phyloP scores from a whole-genome alignment of 768 basidiomycete species.

The Termitomyces sp. region DNA sequence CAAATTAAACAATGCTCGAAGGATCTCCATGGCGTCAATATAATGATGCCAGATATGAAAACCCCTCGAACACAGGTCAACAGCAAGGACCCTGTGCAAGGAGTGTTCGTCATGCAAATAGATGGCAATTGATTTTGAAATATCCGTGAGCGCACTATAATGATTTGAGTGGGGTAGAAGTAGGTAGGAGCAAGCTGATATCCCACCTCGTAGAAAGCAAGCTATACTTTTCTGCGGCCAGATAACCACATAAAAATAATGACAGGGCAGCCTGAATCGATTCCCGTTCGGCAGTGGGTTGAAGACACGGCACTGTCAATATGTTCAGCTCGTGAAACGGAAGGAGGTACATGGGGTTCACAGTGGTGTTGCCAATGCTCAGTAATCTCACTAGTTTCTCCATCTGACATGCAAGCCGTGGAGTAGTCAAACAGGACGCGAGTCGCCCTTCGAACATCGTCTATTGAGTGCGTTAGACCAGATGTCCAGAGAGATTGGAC shows the following conservation, averaged over 20 bases:
- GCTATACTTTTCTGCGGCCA: constrained; percentile 77
- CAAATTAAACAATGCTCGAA: constrained; percentile 78
- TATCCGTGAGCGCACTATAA: constrained; percentile 70
- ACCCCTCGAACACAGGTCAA: constrained; percentile 87
- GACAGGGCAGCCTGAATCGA: constrained; percentile 59
- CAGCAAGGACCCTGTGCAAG: constrained; percentile 63
- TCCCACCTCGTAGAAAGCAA: constrained; percentile 65
- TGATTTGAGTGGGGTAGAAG: neutral
- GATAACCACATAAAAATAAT: constrained; percentile 75
- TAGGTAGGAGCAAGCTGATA: constrained; percentile 6
- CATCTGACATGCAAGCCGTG: constrained; percentile 61
- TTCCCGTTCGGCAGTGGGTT: constrained; percentile 53
- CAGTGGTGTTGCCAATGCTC: constrained; percentile 15
- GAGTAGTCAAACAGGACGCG: constrained; percentile 75
- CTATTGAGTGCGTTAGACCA: constrained; percentile 27
- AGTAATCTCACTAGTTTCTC: constrained; percentile 42
- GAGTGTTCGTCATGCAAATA: constrained; percentile 75
- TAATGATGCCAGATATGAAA: constrained; percentile 95
- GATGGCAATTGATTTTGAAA: constrained; percentile 74
- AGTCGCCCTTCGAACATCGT: constrained; percentile 73
- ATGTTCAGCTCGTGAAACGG: neutral
- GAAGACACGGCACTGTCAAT: neutral
- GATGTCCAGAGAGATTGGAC: neutral
- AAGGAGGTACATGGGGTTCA: neutral
- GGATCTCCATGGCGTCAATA: constrained; percentile 82